Evolutionary conservation across 208 protist species (phyloP).

Genomic region (Leishmania amazonensis): DNA sequence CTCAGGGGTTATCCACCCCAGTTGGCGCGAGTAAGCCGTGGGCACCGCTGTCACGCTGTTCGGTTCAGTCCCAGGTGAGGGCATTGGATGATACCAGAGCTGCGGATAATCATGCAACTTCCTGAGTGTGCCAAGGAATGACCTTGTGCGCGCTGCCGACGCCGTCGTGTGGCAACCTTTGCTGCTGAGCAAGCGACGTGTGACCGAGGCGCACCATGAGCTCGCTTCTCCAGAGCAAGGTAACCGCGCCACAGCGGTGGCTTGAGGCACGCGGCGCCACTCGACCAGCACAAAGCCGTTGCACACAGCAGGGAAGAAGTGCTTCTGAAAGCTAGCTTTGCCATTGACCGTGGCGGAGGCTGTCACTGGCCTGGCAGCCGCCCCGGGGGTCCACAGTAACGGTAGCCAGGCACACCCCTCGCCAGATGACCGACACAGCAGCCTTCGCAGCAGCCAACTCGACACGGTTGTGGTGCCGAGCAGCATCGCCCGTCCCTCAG

Average conservation of each 20-base stretch:
- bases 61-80: neutral
- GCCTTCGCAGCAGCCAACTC: slow-evolving; percentile 21
- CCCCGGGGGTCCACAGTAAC: slow-evolving; percentile 19
- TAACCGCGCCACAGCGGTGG: neutral
- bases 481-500: slow-evolving; percentile 5
- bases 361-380: neutral
- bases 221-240: neutral
- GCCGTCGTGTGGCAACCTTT: neutral
- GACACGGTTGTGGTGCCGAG: slow-evolving; percentile 20
- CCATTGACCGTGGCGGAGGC: neutral
- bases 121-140: neutral
- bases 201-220: neutral
- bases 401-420: slow-evolving; percentile 32
- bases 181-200: neutral
- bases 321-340: neutral
- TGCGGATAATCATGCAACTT: neutral
- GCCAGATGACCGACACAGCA: neutral
- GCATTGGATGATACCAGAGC: slow-evolving; percentile 1
- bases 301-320: slow-evolving; percentile 7
- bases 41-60: neutral
- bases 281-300: slow-evolving; percentile 29
- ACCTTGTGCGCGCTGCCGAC: neutral
- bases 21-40: neutral
- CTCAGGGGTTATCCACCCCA: slow-evolving; percentile 18
- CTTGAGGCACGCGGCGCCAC: slow-evolving; percentile 18